Percentiles rank a stretch among this genome's conserved stretches.
phyloP scores from a whole-genome alignment of 495 filamentous ascomycete species.

The Chlorociboria aeruginascens region DNA sequence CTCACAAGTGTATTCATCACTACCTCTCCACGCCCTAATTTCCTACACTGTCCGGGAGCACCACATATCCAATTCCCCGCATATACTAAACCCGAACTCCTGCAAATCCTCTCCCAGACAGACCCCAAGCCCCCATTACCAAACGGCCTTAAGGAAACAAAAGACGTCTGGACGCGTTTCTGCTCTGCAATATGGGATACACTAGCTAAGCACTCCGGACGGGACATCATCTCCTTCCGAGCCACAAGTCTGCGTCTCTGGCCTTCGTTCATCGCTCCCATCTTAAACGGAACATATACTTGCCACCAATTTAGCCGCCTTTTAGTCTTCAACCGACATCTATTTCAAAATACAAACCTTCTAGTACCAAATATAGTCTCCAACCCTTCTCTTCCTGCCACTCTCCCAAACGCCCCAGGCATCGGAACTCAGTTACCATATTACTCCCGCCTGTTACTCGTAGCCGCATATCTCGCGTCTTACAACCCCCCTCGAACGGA shows the following conservation, averaged over 20 bases:
- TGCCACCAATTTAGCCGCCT: constrained; percentile 75
- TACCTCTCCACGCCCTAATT: constrained; percentile 55
- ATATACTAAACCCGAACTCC: constrained; percentile 70
- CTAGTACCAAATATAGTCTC: constrained; percentile 60
- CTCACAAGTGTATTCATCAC: constrained; percentile 71
- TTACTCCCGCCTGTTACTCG: constrained; percentile 69
- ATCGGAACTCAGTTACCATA: constrained; percentile 49
- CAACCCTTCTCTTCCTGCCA: constrained; percentile 10
- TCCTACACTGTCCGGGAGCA: constrained; percentile 58
- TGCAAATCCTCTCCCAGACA: constrained; percentile 52
- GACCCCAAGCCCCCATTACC: constrained; percentile 22
- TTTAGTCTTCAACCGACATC: constrained; percentile 54
- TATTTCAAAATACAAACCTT: constrained; percentile 67
- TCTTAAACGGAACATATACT: constrained; percentile 48
- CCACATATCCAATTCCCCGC: constrained; percentile 77
- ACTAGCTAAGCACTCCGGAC: constrained; percentile 49
- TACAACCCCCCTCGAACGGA: constrained; percentile 74
- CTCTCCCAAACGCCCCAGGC: constrained; percentile 3
- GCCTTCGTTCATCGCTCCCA: constrained; percentile 55
- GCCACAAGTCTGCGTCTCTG: constrained; percentile 49
- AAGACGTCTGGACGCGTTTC: constrained; percentile 73
- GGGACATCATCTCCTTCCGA: constrained; percentile 50
- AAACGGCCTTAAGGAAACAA: constrained; percentile 24
- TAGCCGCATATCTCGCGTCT: constrained; percentile 84
- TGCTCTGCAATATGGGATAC: constrained; percentile 62